phyloP scores from a whole-genome alignment of 371 early-diverging fungal species.

The Mortierella sp. region DNA sequence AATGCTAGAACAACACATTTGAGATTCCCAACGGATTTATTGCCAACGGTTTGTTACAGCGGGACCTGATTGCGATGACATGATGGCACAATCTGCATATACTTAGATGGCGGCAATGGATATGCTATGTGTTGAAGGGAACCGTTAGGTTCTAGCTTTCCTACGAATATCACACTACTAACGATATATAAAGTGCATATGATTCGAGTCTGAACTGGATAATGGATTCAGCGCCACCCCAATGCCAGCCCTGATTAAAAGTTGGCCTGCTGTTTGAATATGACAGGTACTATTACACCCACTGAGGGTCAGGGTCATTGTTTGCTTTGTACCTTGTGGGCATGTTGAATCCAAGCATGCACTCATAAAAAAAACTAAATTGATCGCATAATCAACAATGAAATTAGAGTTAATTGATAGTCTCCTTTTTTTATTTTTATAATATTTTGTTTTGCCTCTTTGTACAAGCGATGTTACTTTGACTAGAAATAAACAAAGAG shows the following conservation, averaged over 20 bases:
- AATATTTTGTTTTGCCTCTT: constrained; percentile 4
- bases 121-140: not conserved
- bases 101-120: not conserved
- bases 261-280: not conserved
- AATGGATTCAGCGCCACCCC: constrained; percentile 1
- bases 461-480: not conserved
- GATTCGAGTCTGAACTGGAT: constrained; percentile 13
- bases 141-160: not conserved
- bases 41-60: constrained; percentile 2
- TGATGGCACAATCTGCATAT: constrained; percentile 4
- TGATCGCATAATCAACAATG: too few relatives aligned
- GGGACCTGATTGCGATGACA: not conserved
- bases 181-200: not conserved
- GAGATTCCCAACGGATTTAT: not conserved
- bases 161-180: not conserved
- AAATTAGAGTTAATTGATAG: too few relatives aligned
- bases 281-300: too few relatives aligned
- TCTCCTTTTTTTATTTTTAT: not conserved
- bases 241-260: constrained; percentile 14
- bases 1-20: not conserved
- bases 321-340: not conserved
- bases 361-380: too few relatives aligned
- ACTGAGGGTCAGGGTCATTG: not conserved
- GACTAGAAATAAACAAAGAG: not conserved
- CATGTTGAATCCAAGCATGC: too few relatives aligned